Evolutionary conservation across 2,329 filamentous ascomycete genomes (phyloP).

Genomic region (Pyrenochaeta sp.): DNA sequence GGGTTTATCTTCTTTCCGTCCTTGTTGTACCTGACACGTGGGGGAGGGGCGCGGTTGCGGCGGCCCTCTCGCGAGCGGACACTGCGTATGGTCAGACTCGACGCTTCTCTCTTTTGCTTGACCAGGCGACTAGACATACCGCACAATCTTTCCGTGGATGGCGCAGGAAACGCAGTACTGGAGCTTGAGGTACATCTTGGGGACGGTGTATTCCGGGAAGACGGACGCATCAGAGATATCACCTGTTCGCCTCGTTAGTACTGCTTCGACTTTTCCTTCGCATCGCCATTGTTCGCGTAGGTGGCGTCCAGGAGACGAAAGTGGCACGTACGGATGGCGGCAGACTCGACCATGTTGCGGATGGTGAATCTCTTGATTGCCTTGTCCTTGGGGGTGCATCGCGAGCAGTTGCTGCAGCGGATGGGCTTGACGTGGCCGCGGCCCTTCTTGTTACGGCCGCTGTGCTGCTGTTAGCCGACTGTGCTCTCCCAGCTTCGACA

Average conservation of each 20-base stretch:
- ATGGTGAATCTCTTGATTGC: constrained; percentile 99
- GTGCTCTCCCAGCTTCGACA: constrained; percentile 14
- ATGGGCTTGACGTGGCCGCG: constrained; percentile 99
- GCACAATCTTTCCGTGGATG: constrained; percentile 99
- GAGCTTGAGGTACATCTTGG: constrained; percentile 99
- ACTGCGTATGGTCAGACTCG: constrained; percentile 61
- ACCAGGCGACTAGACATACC: constrained; percentile 71
- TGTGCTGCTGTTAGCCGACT: constrained; percentile 56
- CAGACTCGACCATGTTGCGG: constrained; percentile 99
- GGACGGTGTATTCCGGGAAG: constrained; percentile 98
- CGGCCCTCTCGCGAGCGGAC: constrained; percentile 96
- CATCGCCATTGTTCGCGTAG: constrained; percentile 6
- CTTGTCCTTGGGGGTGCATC: constrained; percentile 96
- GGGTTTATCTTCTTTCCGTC: constrained; percentile 99
- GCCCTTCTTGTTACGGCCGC: constrained; percentile 99
- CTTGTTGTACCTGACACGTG: constrained; percentile 99
- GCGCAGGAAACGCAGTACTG: constrained; percentile 99
- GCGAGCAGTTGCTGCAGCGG: constrained; percentile 86
- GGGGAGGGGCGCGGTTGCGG: constrained; percentile 98
- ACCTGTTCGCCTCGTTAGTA: constrained; percentile 65
- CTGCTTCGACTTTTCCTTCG: constrained; percentile 18
- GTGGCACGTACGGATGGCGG: constrained; percentile 89
- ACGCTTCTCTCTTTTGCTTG: constrained; percentile 1
- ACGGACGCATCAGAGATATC: constrained; percentile 99
- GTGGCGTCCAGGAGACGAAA: constrained; percentile 7